Conservation (phyloP, 257 asterid species). For the Solanum sejunctum region DNA sequence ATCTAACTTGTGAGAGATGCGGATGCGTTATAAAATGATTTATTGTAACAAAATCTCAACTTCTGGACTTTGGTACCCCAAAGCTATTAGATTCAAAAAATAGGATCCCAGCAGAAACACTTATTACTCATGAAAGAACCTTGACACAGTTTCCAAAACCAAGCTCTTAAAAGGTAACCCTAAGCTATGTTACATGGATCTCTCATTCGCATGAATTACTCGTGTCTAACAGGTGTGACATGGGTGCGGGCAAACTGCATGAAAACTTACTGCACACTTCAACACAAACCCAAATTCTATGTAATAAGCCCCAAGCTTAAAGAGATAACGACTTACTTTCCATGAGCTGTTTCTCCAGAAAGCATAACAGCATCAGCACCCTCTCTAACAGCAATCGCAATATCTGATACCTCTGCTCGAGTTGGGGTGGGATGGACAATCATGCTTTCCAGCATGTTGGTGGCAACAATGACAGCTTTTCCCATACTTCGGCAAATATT, state of each 20-base stretch:
- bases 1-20: not conserved
- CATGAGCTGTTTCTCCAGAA: conserved; percentile 99
- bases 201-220: not conserved
- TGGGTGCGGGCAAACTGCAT: not conserved
- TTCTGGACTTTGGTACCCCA: not conserved
- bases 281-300: not conserved
- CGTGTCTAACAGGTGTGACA: not conserved
- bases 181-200: not conserved
- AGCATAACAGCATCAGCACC: conserved; percentile 99
- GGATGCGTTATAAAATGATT: not conserved
- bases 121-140: not conserved
- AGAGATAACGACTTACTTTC: conserved; percentile 48
- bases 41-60: not conserved
- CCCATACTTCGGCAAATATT: conserved; percentile 95
- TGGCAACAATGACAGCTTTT: conserved; percentile 96
- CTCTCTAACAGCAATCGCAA: conserved; percentile 89
- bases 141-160: not conserved
- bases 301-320: not conserved
- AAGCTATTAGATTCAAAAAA: not conserved
- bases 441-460: conserved; percentile 99
- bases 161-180: not conserved
- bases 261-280: not conserved
- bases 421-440: conserved; percentile 97
- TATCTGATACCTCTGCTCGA: conserved; percentile 96
- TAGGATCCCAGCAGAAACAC: not conserved